Evolutionary conservation across 1,284 basidiomycete genomes (phyloP), one percentile per base, ranked within the genome.

Genomic region (Rhodofomes roseus): DNA sequence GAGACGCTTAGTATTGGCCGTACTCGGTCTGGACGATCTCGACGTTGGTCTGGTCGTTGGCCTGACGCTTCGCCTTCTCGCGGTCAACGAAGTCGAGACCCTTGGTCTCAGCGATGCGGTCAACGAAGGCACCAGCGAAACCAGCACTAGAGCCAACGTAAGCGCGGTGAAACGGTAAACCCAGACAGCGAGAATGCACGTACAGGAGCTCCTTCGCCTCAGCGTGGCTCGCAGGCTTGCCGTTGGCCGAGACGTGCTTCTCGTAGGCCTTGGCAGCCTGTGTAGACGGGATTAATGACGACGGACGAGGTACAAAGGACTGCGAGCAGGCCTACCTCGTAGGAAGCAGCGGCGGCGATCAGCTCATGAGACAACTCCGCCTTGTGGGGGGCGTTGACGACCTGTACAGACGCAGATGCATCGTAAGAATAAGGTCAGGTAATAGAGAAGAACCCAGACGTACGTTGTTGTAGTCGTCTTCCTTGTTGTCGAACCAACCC

Each of bases 291-390:
- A 48, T 37, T 39, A 37, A 41, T 22, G 20, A 23, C 29, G 23
- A 46, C 18, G 46, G 2, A 4, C 20, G 9, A 23, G 7, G 43
- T 11, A 25, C 25, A 48, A 16, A 18, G 12, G 5, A 4, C 29
- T n/a, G 46, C 18, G 9, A 27, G 2, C 25, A 34, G 20, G 50
- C 22, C 7, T 27, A 72, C 73, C 71, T 76, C 75, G 70, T 74
- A 77, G 41, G 84, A 77, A 51, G 84, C 84, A 59, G 84, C 84
- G 60, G 74, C 84, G 56, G 82, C 84, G 66, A 89, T 81, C 66
- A 88, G 77, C 72, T 89, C 86, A 71, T 89, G 86, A 22, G 85
- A 83, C 55, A 85, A 71, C 59, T 70, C 52, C 12, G 84, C 81
- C 71, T 85, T 76, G 77, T 85, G 84, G 59, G 79, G 79, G 57